phyloP scores from a whole-genome alignment of 176 grass and related monocot genomes.

The Eragrostis curvula region DNA sequence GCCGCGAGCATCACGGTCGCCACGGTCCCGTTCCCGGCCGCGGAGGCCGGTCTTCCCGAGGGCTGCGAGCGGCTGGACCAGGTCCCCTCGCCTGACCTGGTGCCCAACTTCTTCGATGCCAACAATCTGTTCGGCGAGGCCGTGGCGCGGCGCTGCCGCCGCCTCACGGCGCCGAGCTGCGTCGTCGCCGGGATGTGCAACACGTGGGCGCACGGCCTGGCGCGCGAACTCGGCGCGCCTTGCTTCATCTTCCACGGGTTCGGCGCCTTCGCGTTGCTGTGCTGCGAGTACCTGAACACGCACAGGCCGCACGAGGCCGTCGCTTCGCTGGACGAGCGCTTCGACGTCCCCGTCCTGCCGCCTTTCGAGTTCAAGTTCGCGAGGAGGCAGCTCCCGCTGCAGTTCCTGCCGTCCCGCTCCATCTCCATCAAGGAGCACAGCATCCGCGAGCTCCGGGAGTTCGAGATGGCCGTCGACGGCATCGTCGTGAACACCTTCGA shows the following conservation, averaged over 20 bases:
- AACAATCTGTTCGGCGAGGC: slow-evolving; percentile 30
- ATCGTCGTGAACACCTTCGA: slow-evolving; percentile 71
- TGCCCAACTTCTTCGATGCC: slow-evolving; percentile 46
- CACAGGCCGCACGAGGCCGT: slow-evolving; percentile 47
- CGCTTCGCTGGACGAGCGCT: slow-evolving; percentile 34
- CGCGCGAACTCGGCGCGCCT: slow-evolving; percentile 40
- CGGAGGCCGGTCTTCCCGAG: slow-evolving; percentile 50
- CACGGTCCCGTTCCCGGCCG: slow-evolving; percentile 42
- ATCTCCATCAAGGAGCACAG: background rate
- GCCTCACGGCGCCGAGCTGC: slow-evolving; percentile 35
- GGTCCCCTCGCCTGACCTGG: background rate
- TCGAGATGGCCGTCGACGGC: slow-evolving; percentile 59
- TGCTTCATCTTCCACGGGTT: slow-evolving; percentile 62
- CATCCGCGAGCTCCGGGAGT: background rate
- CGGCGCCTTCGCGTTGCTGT: slow-evolving; percentile 50
- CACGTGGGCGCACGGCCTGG: slow-evolving; percentile 51
- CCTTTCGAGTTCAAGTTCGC: slow-evolving; percentile 41
- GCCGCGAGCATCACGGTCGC: slow-evolving; percentile 25
- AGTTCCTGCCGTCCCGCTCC: slow-evolving; percentile 40
- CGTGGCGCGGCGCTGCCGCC: slow-evolving; percentile 34
- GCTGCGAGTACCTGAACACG: slow-evolving; percentile 38
- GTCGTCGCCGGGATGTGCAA: slow-evolving; percentile 61
- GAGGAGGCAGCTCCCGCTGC: slow-evolving; percentile 47
- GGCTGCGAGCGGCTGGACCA: slow-evolving; percentile 61
- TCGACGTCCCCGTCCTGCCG: slow-evolving; percentile 49